Base-by-base conservation (phyloP, 2,329 filamentous ascomycete species). In the Colletotrichum sp. region DNA sequence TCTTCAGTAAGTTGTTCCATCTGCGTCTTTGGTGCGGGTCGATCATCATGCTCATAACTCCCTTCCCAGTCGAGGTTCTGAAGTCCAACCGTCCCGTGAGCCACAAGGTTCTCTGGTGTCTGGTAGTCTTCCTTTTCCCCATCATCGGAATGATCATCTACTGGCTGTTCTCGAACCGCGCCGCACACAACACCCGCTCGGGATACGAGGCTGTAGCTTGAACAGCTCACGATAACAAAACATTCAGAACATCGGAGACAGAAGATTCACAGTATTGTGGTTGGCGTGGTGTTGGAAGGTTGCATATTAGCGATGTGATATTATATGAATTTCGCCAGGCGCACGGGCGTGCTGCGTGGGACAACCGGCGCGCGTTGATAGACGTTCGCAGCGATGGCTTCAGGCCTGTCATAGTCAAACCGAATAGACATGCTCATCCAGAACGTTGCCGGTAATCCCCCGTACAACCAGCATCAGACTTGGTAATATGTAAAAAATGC, bases 81-180 rank as follows among this genome's bases (percentile, higher is more conserved):
- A 90, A 93, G 83, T 93, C 91, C 55, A 92, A 89, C 83, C 91
- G 91, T 75, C 87, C 91, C 6, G 84, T 88, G 25, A 82, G 84
- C 25, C 85, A 88, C 83, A 93, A 93, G 85, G 82, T 93, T 5
- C 84, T 93, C 34, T 93, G 92, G 92, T 90, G 87, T 65, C 85
- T 93, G 1, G 85, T 92, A 59, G 90, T 93, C 80, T 93, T 93
- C 85, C 83, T 93, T 77, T 93, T 93, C 85, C 92, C 92, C 6
- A 85, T 93, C 65, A 81, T 90, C 78, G 92, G 92, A 75, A 86
- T 92, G 82, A 83, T 92, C 79, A 84, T 93, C 82, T 93, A 93
- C 84, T 93, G 87, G 81, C 83, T 93, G 68, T 93, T 93, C 84
- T 92, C 91, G 63, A 90, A 93, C 84, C 90, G 91, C 67, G 84